Evolutionary conservation across 495 filamentous ascomycete genomes (phyloP), one percentile per base, ranked within the genome.

Genomic region (Bacidia rubella): DNA sequence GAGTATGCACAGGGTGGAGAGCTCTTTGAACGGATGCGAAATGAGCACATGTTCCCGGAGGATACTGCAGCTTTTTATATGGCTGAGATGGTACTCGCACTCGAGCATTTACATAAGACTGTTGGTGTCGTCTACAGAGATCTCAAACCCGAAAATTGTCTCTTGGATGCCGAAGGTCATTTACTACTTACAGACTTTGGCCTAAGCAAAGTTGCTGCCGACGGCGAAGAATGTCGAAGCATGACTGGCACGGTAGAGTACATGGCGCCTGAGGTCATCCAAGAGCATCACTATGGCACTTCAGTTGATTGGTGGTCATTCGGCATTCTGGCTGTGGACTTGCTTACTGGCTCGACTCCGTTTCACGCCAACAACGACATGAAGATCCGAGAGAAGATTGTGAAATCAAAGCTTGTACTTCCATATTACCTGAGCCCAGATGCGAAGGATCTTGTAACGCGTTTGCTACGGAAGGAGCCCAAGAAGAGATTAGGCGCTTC

Each of bases 271-370:
- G 92, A 98, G 69, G 83, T 98, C 35, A 80, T 98, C 58, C 74
- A 74, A 41, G 86, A 87, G 54, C 78, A 84, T 55, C 79, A 79
- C 58, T 98, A 98, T 65, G 89, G 88, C 64, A 87, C 87, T 64
- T 82, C 86, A 15, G 93, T 95, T 32, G 92, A 98, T 71, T 98
- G 90, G 90, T 98, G 92, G 92, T 93, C 90, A 3, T 81, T 98
- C 26, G 92, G 93, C 22, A 87, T 90, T 19, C 72, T 98, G 32
- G 88, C 86, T 43, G 90, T 80, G 64, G 92, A 98, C 65, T 77
- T 98, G 15, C 77, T 98, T 61, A 95, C 89, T 11, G 92, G 93
- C 29, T 75, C 76, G 7, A 86, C 90, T 1, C 93, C 93, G 1
- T 98, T 97, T 72, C 78, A 77, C 51, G 92, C 85, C 25, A 82